Base-by-base conservation (phyloP, 2,329 filamentous ascomycete genomes). In the Dactylellina sp. region DNA sequence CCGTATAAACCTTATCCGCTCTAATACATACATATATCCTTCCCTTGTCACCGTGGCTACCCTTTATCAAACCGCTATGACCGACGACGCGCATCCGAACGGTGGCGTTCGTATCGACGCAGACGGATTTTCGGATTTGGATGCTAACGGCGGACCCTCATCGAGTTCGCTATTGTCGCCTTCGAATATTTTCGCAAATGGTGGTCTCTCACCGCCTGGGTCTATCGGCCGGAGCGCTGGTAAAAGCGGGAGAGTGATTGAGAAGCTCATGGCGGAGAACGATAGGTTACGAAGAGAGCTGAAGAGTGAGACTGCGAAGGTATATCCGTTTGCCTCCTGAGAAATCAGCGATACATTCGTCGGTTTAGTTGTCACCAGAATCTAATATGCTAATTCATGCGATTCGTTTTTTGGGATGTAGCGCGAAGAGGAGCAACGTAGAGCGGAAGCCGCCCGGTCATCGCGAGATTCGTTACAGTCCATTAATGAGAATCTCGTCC, bases 191-290 rank as follows among this genome's bases (percentile, higher is more conserved):
- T 32, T 24, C 7, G 53, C 60, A 7, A 72, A 72, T 22, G 68
- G 68, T 24, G 68, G 68, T 24, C 39, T 72, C 46, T 72, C 68
- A 16, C 68, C 68, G 6, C 52, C 68, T 42, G 68, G 68, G 25
- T 72, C 68, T 1, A 72, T 72, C 20, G 68, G 68, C 35, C 47
- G 68, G 39, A 72, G 68, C 28, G 68, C 77, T 1, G 90, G 90
- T 46, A 92, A 92, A 83, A 91, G 89, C 7, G 90, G 90, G 7
- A 85, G 89, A 35, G 90, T 92, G 59, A 94, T 95, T 80, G 92
- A 95, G 81, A 88, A 88, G 79, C 85, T 95, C 61, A 91, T 92
- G 79, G 89, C 89, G 60, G 91, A 94, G 79, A 93, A 93, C 77
- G 91, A 94, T 79, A 86, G 88, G 42, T 83, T 94, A 49, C 91